Conservation (phyloP, 306 rosid species). For the Vigna angularis region DNA sequence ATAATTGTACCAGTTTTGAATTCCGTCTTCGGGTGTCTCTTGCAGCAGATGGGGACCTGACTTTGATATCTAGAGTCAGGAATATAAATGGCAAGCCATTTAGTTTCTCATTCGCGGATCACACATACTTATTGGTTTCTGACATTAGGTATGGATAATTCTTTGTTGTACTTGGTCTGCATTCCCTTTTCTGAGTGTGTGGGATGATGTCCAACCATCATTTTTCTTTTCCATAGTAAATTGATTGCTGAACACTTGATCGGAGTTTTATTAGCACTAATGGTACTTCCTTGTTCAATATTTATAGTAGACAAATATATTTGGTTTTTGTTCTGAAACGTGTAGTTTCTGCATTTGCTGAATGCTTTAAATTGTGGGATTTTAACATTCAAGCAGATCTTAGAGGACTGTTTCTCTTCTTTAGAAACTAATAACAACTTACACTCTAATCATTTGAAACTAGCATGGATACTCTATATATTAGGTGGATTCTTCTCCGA, state of each 20-base stretch:
- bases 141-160: conserved; percentile 78
- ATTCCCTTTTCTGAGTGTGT: background rate
- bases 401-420: conserved; percentile 14
- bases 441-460: conserved; percentile 16
- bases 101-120: conserved; percentile 89
- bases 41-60: conserved; percentile 65
- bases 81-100: conserved; percentile 85
- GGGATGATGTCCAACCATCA: conserved; percentile 24
- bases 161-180: conserved; percentile 26
- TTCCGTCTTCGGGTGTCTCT: conserved; percentile 86
- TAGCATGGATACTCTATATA: background rate
- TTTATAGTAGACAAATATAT: background rate
- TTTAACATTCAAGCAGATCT: background rate
- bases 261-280: background rate
- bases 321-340: conserved; percentile 22
- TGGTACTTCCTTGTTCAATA: conserved; percentile 4
- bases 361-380: background rate
- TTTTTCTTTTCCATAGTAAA: conserved; percentile 21
- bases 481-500: background rate
- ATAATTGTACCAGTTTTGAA: conserved; percentile 69
- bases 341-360: conserved; percentile 10
- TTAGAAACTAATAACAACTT: conserved; percentile 9
- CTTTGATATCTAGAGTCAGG: conserved; percentile 75
- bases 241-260: conserved; percentile 9
- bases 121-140: conserved; percentile 82